Evolutionary conservation across 2,329 filamentous ascomycete genomes (phyloP), one percentile per base, ranked within the genome.

Genomic region (Phoma sp.): DNA sequence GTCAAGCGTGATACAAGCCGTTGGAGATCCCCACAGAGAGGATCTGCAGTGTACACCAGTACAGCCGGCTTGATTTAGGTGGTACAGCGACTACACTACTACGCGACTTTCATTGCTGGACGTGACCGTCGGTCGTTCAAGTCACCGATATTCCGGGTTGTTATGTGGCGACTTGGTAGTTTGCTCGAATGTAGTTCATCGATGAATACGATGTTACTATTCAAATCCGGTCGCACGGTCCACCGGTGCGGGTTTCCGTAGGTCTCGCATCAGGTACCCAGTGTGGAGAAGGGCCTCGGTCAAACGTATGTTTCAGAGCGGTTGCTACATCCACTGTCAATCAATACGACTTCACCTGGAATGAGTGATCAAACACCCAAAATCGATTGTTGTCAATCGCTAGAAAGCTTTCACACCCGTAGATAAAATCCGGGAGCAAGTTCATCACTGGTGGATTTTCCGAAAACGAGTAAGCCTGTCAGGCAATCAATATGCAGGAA

Each of bases 381-480:
- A 29, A 2, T 29, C 9, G 27, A 29, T 6, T 29, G 9, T 9
- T 29, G 9, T 9, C 27, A 29, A 29, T 9, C 27, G 9, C 27
- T 29, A 6, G 9, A 1, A 29, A 29, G 9, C 2, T 9, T 7
- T 29, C 6, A 29, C 27, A 3, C 9, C 27, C 27, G 9, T 29
- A 29, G 18, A 29, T 29, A 2, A 29, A 29, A 9, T 29, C 3
- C 14, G 33, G n/a, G 14, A 13, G 9, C 10, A 25, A 18, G n/a
- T 22, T n/a, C 11, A 7, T 42, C 13, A 40, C 32, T 39, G 32
- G 27, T 13, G 35, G 9, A 10, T 11, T 5, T 43, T n/a, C 30
- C 23, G 22, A 23, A 33, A 59, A 65, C 68, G 68, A 66, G 68
- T 71, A 62, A 71, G 67, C 70, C 51, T 52, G 37, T 58, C 35